Percentiles rank a stretch among this genome's conserved stretches.
phyloP scores from a whole-genome alignment of 768 basidiomycete genomes.

The Fibroporia radiculosa region DNA sequence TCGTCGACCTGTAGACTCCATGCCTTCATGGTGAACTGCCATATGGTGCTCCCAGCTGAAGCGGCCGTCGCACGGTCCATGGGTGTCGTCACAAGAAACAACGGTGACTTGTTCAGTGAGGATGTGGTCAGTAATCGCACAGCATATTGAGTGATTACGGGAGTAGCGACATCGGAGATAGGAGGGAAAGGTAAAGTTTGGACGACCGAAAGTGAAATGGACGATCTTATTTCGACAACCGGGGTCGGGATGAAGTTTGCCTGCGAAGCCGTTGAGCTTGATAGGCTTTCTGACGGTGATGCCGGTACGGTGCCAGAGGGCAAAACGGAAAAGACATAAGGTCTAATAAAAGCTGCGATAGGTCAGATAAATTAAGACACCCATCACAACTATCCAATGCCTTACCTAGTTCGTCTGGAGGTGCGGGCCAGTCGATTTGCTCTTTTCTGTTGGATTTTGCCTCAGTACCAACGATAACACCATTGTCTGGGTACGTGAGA shows the following conservation, averaged over 20 bases:
- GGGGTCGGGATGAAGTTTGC: conserved; percentile 44
- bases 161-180: conserved; percentile 18
- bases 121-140: conserved; percentile 62
- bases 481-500: conserved; percentile 43
- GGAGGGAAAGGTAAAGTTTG: conserved; percentile 67
- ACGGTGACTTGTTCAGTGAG: conserved; percentile 41
- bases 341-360: conserved; percentile 60
- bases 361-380: conserved; percentile 2
- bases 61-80: conserved; percentile 58
- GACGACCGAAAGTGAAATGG: conserved; percentile 50
- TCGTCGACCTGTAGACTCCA: conserved; percentile 85
- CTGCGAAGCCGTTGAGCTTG: conserved; percentile 19
- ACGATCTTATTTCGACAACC: conserved; percentile 64
- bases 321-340: conserved; percentile 71
- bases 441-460: conserved; percentile 42
- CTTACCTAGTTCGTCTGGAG: conserved; percentile 75
- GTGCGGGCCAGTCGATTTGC: conserved; percentile 65
- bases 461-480: conserved; percentile 54
- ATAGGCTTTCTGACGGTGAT: conserved; percentile 14
- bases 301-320: conserved; percentile 55
- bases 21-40: conserved; percentile 62
- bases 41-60: conserved; percentile 70
- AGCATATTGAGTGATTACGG: conserved; percentile 28
- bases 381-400: not conserved
- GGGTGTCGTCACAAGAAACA: conserved; percentile 65